Base-by-base conservation (phyloP, 257 asterid genomes). In the Henckelia pumila region DNA sequence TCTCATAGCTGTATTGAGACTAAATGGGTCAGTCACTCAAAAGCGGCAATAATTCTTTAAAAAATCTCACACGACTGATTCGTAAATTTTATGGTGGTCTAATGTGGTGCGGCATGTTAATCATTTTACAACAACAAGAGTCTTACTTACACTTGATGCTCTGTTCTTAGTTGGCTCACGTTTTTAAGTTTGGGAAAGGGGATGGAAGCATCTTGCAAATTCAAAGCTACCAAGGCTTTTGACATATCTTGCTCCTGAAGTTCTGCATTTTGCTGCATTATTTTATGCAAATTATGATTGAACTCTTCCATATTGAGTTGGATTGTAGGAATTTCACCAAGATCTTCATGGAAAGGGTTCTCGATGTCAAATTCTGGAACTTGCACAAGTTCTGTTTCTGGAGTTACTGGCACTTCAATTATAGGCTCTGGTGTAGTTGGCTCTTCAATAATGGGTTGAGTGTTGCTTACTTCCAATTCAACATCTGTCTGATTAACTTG, bases 151-250 rank as follows among this genome's bases (percentile, higher is more conserved):
- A 94, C 99, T 61, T 76, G 87, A 83, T 94, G 99, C 76, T 94
- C 99, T 77, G 99, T 94, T 81, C 99, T 87, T 73, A 91, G 95
- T 44, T 90, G 85, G 83, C 84, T 91, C 73, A 84, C 74, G 66
- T 89, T 84, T 78, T 94, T 91, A 30, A 91, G 99, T 83, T 87
- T 94, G 69, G 99, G 95, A 63, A 76, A 80, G 49, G 96, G 96
- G 67, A 93, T 80, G 65, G 99, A 93, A 59, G 99, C 96, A 70
- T 92, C 96, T 74, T 80, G 89, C 67, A 88, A 76, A 71, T 88
- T 84, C 73, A 94, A 80, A 85, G 95, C 92, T 56, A 94, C 91
- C 57, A 94, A 79, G 56, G 97, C 96, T 71, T 83, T 88, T 30
- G 99, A 88, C 86, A 85, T 83, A 71, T 86, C 86, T 25, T 82